Evolutionary conservation across 176 grass and related monocot genomes (phyloP).

Genomic region (Rhynchospora breviuscula): DNA sequence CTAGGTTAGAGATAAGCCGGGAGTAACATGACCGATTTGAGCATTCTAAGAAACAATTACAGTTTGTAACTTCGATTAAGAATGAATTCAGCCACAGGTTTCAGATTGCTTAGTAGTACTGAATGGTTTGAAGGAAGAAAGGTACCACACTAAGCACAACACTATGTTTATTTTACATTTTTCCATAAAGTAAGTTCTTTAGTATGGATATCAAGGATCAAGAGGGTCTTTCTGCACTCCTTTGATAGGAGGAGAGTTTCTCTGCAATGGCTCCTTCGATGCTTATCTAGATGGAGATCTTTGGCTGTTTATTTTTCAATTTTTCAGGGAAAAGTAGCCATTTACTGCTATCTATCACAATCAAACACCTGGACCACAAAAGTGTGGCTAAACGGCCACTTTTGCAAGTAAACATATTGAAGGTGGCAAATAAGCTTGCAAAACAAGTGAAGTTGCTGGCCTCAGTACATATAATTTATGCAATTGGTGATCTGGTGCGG

Average conservation of each 20-base stretch:
- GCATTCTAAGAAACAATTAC: no score
- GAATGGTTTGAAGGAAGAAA: not conserved
- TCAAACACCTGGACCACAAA: slow-evolving; percentile 90
- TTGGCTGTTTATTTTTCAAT: slow-evolving; percentile 14
- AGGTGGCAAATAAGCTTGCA: slow-evolving; percentile 77
- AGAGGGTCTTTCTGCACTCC: not conserved
- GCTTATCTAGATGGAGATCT: not conserved
- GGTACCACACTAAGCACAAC: not conserved
- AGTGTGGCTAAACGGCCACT: slow-evolving; percentile 58
- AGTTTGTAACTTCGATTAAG: no score
- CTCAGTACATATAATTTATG: slow-evolving; percentile 62
- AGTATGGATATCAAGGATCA: not conserved
- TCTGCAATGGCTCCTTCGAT: slow-evolving; percentile 1
- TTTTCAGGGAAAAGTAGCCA: slow-evolving; percentile 70
- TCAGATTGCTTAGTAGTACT: not conserved
- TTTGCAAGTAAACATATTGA: slow-evolving; percentile 72
- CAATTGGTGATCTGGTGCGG: slow-evolving; percentile 74
- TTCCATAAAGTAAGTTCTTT: not conserved
- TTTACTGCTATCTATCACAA: slow-evolving; percentile 78
- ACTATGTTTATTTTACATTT: not conserved
- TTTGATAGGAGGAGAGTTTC: not conserved
- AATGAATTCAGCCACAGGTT: no score
- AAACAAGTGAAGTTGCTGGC: slow-evolving; percentile 55
- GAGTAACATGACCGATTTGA: no score
- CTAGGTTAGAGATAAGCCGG: no score